phyloP scores from a whole-genome alignment of 495 filamentous ascomycete species.

The Penicillium parvum region DNA sequence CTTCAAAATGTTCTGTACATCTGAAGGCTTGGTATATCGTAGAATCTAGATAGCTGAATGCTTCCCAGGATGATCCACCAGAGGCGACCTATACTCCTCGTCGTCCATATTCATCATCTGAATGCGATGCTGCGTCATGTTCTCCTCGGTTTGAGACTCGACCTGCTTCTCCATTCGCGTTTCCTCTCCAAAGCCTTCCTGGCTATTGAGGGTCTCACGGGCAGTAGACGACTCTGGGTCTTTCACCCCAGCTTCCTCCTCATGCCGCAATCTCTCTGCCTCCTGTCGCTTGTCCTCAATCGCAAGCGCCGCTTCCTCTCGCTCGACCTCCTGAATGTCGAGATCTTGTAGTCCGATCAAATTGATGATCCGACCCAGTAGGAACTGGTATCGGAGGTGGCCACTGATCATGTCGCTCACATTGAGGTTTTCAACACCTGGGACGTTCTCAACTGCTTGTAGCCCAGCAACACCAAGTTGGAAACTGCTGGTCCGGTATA shows the following conservation, averaged over 20 bases:
- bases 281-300: slow-evolving; percentile 53
- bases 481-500: slow-evolving; percentile 72
- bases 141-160: slow-evolving; percentile 52
- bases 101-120: slow-evolving; percentile 23
- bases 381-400: slow-evolving; percentile 65
- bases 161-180: slow-evolving; percentile 39
- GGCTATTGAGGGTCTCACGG: slow-evolving; percentile 25
- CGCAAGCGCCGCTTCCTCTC: slow-evolving; percentile 54
- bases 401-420: slow-evolving; percentile 68
- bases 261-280: slow-evolving; percentile 44
- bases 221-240: slow-evolving; percentile 33
- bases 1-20: too few relatives aligned
- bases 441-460: slow-evolving; percentile 58
- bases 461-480: slow-evolving; percentile 75
- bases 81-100: slow-evolving; percentile 17
- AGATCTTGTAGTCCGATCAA: slow-evolving; percentile 66
- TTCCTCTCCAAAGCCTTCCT: slow-evolving; percentile 35
- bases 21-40: neutral
- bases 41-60: slow-evolving; percentile 17
- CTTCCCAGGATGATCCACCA: slow-evolving; percentile 18
- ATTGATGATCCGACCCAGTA: slow-evolving; percentile 64
- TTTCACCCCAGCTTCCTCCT: slow-evolving; percentile 39
- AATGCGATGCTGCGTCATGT: slow-evolving; percentile 29
- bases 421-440: slow-evolving; percentile 71
- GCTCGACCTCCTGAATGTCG: slow-evolving; percentile 50